Evolutionary conservation across 306 rosid species (phyloP), one percentile per base, ranked within the genome.

Genomic region (Gastrolobium bilobum): DNA sequence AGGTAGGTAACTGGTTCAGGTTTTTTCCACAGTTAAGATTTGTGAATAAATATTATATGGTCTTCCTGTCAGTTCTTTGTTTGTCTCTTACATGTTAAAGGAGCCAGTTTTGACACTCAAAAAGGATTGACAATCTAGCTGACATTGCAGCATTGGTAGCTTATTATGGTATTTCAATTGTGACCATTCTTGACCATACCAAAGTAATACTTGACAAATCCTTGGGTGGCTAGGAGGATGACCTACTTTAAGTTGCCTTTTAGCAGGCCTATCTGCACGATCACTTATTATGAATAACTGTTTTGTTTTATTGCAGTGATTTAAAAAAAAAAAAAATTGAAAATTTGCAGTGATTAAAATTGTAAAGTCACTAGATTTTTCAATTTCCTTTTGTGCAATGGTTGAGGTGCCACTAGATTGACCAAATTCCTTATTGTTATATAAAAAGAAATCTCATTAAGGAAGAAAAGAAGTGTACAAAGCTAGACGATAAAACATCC

Each of bases 321-420:
- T 44, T 73, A 46, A 62, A 14, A 20, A 20, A 20, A 20, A 20
- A 0, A 20, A 20, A 20, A 20, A 20, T 20, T 1, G 26, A 20
- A 20, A 20, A 20, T 20, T 43, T 58, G 30, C 56, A 40, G 58
- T 43, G 46, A 43, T 31, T 8, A 30, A 58, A 61, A n/a, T 57
- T 71, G 8, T 35, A 10, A 58, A 13, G 42, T 33, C 20, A 30
- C 43, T 42, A 1, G 7, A 57, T 13, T 42, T 73, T 57, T 75
- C 37, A 75, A 61, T 75, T 75, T 30, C 35, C 51, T 75, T 75
- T 46, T 20, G 50, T 58, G 43, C 43, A 58, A 30, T 29, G 20
- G 10, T 56, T 29, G n/a, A 56, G 42, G 13, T 4, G 11, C 67
- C 54, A 71, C 20, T 72, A 40, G 51, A 14, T 68, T 57, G 63